These are phyloP conservation scores for Pythium biforme DNA, from an alignment of 352 stramenopile genomes.

Conservation along the genomic window DNA sequence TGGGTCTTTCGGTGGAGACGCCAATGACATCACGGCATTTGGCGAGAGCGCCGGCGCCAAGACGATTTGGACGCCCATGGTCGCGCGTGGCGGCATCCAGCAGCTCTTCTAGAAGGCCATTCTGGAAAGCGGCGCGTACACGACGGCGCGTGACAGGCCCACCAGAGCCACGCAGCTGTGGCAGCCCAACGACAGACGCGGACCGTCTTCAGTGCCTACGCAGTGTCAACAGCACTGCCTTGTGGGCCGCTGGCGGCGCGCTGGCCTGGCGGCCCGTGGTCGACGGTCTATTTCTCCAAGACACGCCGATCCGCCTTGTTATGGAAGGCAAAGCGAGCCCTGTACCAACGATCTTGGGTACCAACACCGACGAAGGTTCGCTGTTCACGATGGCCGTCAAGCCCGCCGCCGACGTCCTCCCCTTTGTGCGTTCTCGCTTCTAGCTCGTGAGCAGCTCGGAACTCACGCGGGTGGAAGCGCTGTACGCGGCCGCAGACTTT, in stretches of 20 bases:
- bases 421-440: background rate
- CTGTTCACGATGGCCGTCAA: background rate
- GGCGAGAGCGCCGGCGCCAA: slow-evolving; percentile 16
- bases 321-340: background rate
- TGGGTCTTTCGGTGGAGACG: slow-evolving; percentile 35
- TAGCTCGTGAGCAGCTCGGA: background rate
- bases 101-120: slow-evolving; percentile 12
- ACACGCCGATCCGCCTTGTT: slow-evolving; percentile 1
- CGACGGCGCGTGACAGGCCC: background rate
- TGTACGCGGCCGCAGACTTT: slow-evolving; percentile 2
- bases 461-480: background rate
- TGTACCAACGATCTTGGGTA: slow-evolving; percentile 9
- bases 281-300: background rate
- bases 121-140: slow-evolving; percentile 3
- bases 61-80: background rate
- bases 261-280: too few species aligned
- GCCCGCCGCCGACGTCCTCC: too few species aligned
- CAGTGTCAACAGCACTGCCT: too few species aligned
- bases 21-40: slow-evolving; percentile 30
- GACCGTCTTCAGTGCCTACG: too few species aligned
- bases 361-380: slow-evolving; percentile 12
- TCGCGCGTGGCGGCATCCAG: slow-evolving; percentile 4
- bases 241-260: background rate
- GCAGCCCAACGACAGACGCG: too few species aligned
- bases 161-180: background rate